Conservation (phyloP, 805 yeast species). For the Candida vartiovaarae region DNA sequence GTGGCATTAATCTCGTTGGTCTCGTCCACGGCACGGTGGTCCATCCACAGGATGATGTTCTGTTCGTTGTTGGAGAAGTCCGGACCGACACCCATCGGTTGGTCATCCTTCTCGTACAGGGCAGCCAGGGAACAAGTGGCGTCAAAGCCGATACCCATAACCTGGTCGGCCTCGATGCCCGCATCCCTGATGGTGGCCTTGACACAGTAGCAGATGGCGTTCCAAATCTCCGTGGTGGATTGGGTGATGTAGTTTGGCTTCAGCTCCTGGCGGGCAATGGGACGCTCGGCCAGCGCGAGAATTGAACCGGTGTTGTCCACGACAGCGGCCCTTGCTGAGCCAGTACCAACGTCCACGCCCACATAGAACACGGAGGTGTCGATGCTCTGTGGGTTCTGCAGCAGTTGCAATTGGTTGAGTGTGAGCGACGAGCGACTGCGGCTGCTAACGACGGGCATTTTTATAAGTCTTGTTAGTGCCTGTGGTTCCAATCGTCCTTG, state of each 20-base stretch:
- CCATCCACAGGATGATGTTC: conserved; percentile 96
- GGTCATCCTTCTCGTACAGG: conserved; percentile 52
- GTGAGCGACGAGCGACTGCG: conserved; percentile 24
- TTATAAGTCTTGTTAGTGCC: neutral
- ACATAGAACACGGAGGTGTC: conserved; percentile 41
- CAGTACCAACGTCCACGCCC: conserved; percentile 96
- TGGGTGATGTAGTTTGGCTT: conserved; percentile 75
- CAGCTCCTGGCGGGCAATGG: conserved; percentile 70
- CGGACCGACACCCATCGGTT: conserved; percentile 89
- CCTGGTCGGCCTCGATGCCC: conserved; percentile 56
- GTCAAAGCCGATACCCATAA: conserved; percentile 90
- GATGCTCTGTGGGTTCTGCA: conserved; percentile 22
- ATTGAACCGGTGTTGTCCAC: conserved; percentile 82
- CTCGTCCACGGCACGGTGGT: conserved; percentile 85
- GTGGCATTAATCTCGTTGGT: conserved; percentile 78
- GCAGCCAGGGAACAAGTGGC: conserved; percentile 96
- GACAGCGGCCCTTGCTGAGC: conserved; percentile 91
- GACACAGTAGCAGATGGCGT: conserved; percentile 76
- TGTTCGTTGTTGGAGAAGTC: conserved; percentile 66
- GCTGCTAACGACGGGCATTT: conserved; percentile 1
- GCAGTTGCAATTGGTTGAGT: conserved; percentile 20
- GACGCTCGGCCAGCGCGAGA: conserved; percentile 68
- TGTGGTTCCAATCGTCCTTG: too few relatives aligned
- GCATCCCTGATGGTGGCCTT: conserved; percentile 67
- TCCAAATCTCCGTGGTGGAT: conserved; percentile 88